A percentile compares a stretch with the other conserved stretches of the same genome.
Evolutionary conservation across 345 rosid genomes (phyloP).

Genomic region (Gossypium herbaceum): DNA sequence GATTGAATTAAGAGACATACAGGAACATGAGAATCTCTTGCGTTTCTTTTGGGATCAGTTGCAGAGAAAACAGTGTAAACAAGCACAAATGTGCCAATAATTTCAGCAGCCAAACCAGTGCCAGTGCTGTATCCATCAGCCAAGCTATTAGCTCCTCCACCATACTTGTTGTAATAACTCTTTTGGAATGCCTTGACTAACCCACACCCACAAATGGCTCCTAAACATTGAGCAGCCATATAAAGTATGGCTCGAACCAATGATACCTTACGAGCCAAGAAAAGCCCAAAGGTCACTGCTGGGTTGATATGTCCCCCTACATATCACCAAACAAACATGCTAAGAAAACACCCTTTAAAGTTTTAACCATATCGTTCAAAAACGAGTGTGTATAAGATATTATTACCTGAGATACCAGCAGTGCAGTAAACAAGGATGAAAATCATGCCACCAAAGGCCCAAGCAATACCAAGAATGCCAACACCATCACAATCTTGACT

Average conservation of each 20-base stretch:
- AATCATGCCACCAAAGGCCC: slow-evolving; percentile 76
- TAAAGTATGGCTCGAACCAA: slow-evolving; percentile 52
- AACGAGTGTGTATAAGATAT: too few relatives aligned
- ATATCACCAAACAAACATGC: background rate
- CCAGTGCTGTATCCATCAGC: slow-evolving; percentile 42
- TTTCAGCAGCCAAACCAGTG: too few relatives aligned
- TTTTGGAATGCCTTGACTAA: slow-evolving; percentile 55
- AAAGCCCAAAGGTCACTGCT: slow-evolving; percentile 61
- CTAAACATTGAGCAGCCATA: slow-evolving; percentile 65
- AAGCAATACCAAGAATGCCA: slow-evolving; percentile 57
- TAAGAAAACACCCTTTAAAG: background rate
- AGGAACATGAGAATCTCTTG: slow-evolving; percentile 63
- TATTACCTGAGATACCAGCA: slow-evolving; percentile 57
- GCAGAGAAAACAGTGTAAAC: slow-evolving; percentile 67
- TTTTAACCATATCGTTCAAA: background rate
- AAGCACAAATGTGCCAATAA: slow-evolving; percentile 23
- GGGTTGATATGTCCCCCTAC: slow-evolving; percentile 73
- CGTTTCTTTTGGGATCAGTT: slow-evolving; percentile 59
- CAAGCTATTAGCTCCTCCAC: slow-evolving; percentile 60
- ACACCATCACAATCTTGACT: slow-evolving; percentile 34
- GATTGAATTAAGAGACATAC: slow-evolving; percentile 24
- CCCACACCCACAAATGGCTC: slow-evolving; percentile 62
- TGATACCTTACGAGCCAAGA: slow-evolving; percentile 58
- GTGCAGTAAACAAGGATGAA: slow-evolving; percentile 65
- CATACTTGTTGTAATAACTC: slow-evolving; percentile 42